Evolutionary conservation across 805 yeast species (phyloP).

Genomic region (Ogataea pilisensis): DNA sequence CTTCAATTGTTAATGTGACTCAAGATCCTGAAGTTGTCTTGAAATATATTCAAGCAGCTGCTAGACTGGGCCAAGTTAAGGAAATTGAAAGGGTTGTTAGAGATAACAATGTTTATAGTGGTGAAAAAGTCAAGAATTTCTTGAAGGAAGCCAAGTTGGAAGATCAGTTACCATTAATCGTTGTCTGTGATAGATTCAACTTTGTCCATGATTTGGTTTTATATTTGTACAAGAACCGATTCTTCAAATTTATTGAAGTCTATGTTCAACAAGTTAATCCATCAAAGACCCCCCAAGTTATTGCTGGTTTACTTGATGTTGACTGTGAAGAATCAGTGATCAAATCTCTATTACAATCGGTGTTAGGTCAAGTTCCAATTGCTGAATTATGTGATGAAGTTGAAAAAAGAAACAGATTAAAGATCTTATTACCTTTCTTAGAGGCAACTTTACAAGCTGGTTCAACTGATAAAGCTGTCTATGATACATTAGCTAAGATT

Average conservation of each 20-base stretch:
- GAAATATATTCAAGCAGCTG: constrained; percentile 94
- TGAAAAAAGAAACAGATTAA: constrained; percentile 92
- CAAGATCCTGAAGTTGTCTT: constrained; percentile 94
- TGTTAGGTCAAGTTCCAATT: constrained; percentile 91
- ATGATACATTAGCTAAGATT: constrained; percentile 92
- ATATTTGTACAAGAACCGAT: constrained; percentile 92
- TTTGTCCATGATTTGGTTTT: constrained; percentile 91
- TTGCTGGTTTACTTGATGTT: constrained; percentile 93
- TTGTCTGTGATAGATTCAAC: constrained; percentile 90
- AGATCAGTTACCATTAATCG: constrained; percentile 93
- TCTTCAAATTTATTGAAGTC: constrained; percentile 94
- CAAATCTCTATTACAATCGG: constrained; percentile 74
- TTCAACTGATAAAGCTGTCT: constrained; percentile 84
- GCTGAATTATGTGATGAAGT: constrained; percentile 88
- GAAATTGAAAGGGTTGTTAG: constrained; percentile 96
- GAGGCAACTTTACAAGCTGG: constrained; percentile 86
- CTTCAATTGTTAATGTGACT: constrained; percentile 87
- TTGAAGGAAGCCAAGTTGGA: constrained; percentile 90
- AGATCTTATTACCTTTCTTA: constrained; percentile 85
- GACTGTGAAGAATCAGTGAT: constrained; percentile 93
- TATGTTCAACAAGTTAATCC: constrained; percentile 98
- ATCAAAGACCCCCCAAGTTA: constrained; percentile 90
- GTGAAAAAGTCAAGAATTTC: constrained; percentile 96
- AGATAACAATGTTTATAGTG: constrained; percentile 90
- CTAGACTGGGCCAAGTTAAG: constrained; percentile 80